Percentiles rank a stretch among this genome's conserved stretches.
Conservation (phyloP, 2,329 filamentous ascomycete species). For the Calonectria montana region DNA sequence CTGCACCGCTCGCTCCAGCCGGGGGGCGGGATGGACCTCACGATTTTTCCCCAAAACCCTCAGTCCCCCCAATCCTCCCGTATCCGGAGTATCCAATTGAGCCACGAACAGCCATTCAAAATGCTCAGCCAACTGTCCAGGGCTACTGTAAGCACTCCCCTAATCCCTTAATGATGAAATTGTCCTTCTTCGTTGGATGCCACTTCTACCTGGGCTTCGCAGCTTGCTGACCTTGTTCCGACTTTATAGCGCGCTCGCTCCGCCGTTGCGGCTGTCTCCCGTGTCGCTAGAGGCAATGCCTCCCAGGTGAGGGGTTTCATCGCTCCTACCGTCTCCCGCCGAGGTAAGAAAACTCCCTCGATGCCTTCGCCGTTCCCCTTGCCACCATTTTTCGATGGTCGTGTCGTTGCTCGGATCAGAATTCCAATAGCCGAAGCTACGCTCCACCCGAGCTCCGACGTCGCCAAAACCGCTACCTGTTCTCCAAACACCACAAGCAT, state of each 20-base stretch:
- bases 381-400: not conserved
- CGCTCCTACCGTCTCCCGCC: constrained; percentile 69
- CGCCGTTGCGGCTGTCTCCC: constrained; percentile 61
- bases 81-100: constrained; percentile 57
- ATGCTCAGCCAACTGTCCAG: constrained; percentile 69
- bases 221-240: constrained; percentile 18
- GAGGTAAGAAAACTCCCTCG: constrained; percentile 61
- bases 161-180: not conserved
- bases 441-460: constrained; percentile 42
- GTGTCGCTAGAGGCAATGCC: constrained; percentile 53
- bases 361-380: constrained; percentile 1
- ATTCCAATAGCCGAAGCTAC: constrained; percentile 42
- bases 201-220: not conserved
- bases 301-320: constrained; percentile 68
- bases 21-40: constrained; percentile 48
- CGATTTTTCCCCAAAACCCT: constrained; percentile 59
- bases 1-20: constrained; percentile 40
- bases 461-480: constrained; percentile 29
- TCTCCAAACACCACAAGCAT: not conserved
- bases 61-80: constrained; percentile 48
- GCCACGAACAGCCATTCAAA: constrained; percentile 59
- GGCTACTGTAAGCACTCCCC: constrained; percentile 62
- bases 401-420: constrained; percentile 33
- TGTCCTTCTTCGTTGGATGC: not conserved
- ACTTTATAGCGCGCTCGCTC: constrained; percentile 62